Percentiles rank a stretch among this genome's conserved stretches.
Evolutionary conservation across 1,139 yeast genomes (phyloP).

Genomic region (Hanseniaspora sp.): DNA sequence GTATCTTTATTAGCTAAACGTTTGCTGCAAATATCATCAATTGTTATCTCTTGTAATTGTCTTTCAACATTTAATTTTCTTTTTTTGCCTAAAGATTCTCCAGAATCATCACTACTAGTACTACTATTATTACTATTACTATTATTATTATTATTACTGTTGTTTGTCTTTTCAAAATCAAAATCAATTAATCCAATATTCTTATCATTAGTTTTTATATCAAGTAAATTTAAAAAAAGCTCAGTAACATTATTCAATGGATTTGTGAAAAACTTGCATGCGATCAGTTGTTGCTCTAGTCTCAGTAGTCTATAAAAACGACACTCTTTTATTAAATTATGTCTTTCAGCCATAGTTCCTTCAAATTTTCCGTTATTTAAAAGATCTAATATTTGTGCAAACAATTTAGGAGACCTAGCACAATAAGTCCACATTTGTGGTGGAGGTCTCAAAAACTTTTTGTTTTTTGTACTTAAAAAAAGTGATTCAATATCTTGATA

Average conservation of each 20-base stretch:
- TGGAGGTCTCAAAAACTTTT: slow-evolving; percentile 58
- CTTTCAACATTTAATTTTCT: slow-evolving; percentile 10
- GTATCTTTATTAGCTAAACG: background rate
- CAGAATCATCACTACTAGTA: too few relatives aligned
- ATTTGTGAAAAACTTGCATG: slow-evolving; percentile 40
- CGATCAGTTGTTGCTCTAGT: slow-evolving; percentile 59
- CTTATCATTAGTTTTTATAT: slow-evolving; percentile 40
- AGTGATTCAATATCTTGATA: slow-evolving; percentile 38
- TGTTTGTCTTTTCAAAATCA: background rate
- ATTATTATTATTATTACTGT: too few relatives aligned
- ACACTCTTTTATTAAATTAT: slow-evolving; percentile 52
- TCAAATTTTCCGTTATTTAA: slow-evolving; percentile 43
- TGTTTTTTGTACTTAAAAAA: slow-evolving; percentile 31
- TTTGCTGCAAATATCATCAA: background rate
- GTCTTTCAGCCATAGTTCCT: slow-evolving; percentile 44
- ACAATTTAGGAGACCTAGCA: slow-evolving; percentile 46
- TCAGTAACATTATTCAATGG: slow-evolving; percentile 45
- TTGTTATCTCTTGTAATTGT: slow-evolving; percentile 4
- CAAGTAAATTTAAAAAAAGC: slow-evolving; percentile 43
- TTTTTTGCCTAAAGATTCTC: slow-evolving; percentile 23
- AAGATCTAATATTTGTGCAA: slow-evolving; percentile 47
- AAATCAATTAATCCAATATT: background rate
- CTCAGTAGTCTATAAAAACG: slow-evolving; percentile 64
- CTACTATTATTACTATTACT: too few relatives aligned
- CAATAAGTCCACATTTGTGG: slow-evolving; percentile 51